Percentiles rank a stretch among this genome's conserved stretches.
phyloP scores from a whole-genome alignment of 352 stramenopile genomes.

The Globisporangium megalacanthum region DNA sequence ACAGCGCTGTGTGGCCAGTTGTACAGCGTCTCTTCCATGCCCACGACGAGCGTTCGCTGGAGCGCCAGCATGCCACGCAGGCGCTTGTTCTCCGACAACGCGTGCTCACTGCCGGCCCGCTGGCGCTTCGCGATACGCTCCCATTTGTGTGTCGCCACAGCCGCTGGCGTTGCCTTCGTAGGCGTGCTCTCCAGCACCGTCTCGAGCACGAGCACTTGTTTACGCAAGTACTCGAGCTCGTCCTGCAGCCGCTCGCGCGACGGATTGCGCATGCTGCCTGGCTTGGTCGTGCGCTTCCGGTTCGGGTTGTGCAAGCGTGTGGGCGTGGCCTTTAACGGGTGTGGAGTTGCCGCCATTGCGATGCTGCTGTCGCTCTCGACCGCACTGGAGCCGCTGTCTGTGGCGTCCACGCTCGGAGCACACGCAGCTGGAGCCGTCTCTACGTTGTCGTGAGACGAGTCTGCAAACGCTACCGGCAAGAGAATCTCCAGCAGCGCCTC shows the following conservation, averaged over 20 bases:
- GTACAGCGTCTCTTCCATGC: slow-evolving; percentile 9
- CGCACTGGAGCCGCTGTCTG: not conserved
- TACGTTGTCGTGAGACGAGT: not conserved
- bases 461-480: not conserved
- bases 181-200: slow-evolving; percentile 8
- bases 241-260: slow-evolving; percentile 18
- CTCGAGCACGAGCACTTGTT: slow-evolving; percentile 18
- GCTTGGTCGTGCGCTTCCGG: slow-evolving; percentile 1
- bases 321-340: not conserved
- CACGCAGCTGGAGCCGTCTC: not conserved
- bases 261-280: slow-evolving; percentile 10
- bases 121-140: slow-evolving; percentile 12
- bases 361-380: not conserved
- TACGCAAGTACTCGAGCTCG: slow-evolving; percentile 18
- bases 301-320: not conserved
- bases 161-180: not conserved
- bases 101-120: not conserved
- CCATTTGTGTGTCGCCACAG: slow-evolving; percentile 4
- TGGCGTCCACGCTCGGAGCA: not conserved
- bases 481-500: slow-evolving; percentile 2
- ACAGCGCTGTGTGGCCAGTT: slow-evolving; percentile 2
- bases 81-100: slow-evolving; percentile 4
- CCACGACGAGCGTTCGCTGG: slow-evolving; percentile 5
- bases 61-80: slow-evolving; percentile 7
- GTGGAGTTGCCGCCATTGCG: not conserved